Conservation (phyloP, 257 asterid genomes). For the Solanum sitiens region DNA sequence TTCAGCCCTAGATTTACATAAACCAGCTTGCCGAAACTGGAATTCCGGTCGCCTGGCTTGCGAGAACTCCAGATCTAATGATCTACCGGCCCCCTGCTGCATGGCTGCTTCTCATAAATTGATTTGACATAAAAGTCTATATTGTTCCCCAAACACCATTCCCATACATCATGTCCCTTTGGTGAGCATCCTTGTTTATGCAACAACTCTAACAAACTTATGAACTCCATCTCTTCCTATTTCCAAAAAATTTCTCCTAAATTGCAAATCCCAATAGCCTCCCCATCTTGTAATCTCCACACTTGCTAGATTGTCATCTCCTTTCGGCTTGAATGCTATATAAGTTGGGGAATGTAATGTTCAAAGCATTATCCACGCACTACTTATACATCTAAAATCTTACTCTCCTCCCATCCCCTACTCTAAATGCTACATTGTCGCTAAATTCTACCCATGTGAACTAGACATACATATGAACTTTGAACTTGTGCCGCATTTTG, state of each 20-base stretch:
- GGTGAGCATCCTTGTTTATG: background rate
- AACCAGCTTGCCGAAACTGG: background rate
- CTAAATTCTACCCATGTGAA: background rate
- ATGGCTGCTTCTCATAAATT: background rate
- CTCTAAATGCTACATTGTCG: background rate
- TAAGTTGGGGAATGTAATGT: background rate
- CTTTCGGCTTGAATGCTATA: background rate
- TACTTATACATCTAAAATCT: background rate
- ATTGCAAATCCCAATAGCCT: background rate
- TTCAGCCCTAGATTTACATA: background rate
- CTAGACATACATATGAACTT: background rate
- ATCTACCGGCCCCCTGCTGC: background rate
- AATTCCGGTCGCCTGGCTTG: background rate
- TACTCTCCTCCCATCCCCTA: background rate
- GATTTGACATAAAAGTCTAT: background rate
- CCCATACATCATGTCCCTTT: background rate
- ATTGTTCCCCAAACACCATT: background rate
- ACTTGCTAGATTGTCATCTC: background rate
- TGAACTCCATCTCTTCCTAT: background rate
- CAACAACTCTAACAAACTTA: background rate
- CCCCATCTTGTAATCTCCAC: background rate
- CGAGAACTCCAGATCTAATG: background rate
- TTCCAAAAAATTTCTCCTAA: background rate
- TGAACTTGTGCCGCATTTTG: background rate
- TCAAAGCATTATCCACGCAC: background rate